Evolutionary conservation across 805 yeast genomes (phyloP).

Genomic region (Cyberlindnera subsufficiens): DNA sequence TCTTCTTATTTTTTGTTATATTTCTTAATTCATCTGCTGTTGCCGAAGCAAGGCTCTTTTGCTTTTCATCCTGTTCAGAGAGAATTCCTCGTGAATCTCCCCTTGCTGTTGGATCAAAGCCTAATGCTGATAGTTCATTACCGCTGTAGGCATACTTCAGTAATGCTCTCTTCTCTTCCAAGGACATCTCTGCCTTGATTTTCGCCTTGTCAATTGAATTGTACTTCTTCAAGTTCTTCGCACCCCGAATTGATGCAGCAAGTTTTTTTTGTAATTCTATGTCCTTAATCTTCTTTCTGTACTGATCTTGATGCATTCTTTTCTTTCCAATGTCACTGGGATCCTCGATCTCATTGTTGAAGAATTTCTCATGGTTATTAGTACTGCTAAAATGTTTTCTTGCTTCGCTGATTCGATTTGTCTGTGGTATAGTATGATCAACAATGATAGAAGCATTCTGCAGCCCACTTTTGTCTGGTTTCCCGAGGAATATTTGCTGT

Average conservation of each 20-base stretch:
- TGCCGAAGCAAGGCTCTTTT: slow-evolving; percentile 19
- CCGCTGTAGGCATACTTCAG: slow-evolving; percentile 35
- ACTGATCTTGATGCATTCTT: slow-evolving; percentile 29
- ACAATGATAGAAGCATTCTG: slow-evolving; percentile 21
- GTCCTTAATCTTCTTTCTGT: slow-evolving; percentile 9
- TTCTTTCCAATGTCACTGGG: slow-evolving; percentile 30
- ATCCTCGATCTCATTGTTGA: slow-evolving; percentile 34
- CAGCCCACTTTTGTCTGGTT: slow-evolving; percentile 24
- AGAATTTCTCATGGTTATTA: slow-evolving; percentile 44
- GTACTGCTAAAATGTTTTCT: slow-evolving; percentile 32
- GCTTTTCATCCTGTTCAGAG: slow-evolving; percentile 10
- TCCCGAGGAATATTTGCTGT: slow-evolving; percentile 37
- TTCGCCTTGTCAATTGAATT: neutral
- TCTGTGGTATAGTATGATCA: slow-evolving; percentile 20
- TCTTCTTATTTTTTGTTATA: slow-evolving; percentile 27
- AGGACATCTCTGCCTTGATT: slow-evolving; percentile 17
- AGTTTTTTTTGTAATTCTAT: slow-evolving; percentile 2
- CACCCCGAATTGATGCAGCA: slow-evolving; percentile 11
- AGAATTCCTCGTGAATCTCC: slow-evolving; percentile 13
- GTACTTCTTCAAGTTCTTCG: slow-evolving; percentile 23
- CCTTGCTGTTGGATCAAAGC: slow-evolving; percentile 45
- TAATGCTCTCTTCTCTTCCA: slow-evolving; percentile 23
- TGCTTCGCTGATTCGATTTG: slow-evolving; percentile 18
- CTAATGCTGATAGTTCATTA: slow-evolving; percentile 35
- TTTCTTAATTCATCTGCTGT: slow-evolving; percentile 22